Percentiles rank a stretch among this genome's conserved stretches.
Evolutionary conservation across 1,284 basidiomycete species (phyloP).

Genomic region (Trametes hirsuta): DNA sequence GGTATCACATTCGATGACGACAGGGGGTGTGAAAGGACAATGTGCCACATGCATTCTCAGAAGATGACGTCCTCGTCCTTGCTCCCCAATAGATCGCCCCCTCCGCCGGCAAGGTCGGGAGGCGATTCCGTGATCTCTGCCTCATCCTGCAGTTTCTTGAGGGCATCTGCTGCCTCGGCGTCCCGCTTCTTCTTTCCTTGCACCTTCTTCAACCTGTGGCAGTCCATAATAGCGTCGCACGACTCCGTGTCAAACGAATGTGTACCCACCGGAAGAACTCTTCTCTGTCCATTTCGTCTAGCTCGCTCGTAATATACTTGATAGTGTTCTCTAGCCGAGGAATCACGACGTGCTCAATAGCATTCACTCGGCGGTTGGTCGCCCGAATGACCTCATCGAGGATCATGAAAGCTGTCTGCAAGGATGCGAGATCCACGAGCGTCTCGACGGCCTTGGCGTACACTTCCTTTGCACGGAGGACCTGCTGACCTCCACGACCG

Average conservation of each 20-base stretch:
- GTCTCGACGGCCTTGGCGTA: conserved; percentile 98
- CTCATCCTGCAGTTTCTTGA: conserved; percentile 35
- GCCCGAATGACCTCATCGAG: conserved; percentile 99
- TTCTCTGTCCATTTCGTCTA: conserved; percentile 97
- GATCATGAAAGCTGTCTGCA: conserved; percentile 98
- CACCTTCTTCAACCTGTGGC: conserved; percentile 85
- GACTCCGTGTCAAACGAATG: neutral
- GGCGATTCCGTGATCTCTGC: conserved; percentile 26
- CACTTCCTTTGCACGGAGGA: conserved; percentile 91
- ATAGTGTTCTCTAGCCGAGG: conserved; percentile 97
- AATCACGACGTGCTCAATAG: conserved; percentile 98
- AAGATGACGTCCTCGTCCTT: conserved; percentile 95
- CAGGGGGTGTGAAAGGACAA: neutral
- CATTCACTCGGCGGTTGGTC: conserved; percentile 98
- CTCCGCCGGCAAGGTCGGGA: conserved; percentile 26
- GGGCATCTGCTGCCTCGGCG: conserved; percentile 53
- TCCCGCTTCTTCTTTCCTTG: conserved; percentile 97
- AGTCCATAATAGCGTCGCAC: neutral
- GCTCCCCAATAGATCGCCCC: conserved; percentile 71
- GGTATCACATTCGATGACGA: conserved; percentile 27
- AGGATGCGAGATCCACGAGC: conserved; percentile 94
- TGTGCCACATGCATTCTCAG: conserved; percentile 39
- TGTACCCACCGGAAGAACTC: conserved; percentile 86
- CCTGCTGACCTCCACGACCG: conserved; percentile 95
- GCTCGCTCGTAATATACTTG: conserved; percentile 93